Conservation (phyloP, 305 asterid species). For the Solanum hybrid region DNA sequence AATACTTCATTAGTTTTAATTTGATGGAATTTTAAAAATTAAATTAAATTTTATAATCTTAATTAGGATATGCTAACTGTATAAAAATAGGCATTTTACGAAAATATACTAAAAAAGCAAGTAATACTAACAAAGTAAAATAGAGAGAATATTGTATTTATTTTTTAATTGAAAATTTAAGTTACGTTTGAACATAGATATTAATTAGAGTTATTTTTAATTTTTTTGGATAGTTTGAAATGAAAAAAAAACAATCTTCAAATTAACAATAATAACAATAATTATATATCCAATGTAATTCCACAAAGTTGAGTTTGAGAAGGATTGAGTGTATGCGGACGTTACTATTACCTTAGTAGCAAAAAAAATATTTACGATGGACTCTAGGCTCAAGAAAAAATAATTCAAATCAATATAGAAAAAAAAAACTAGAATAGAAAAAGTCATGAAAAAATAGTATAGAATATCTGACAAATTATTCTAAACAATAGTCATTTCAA, state of each 20-base stretch:
- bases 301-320: neutral
- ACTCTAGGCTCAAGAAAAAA: neutral
- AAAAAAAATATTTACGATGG: neutral
- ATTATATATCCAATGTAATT: neutral
- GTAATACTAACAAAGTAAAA: neutral
- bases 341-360: neutral
- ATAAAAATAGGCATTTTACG: neutral
- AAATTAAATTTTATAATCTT: neutral
- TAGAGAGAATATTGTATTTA: neutral
- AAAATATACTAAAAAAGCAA: neutral
- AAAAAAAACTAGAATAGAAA: neutral
- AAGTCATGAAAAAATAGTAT: neutral
- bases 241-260: neutral
- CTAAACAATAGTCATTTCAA: neutral
- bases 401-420: neutral
- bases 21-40: neutral
- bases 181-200: neutral
- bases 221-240: neutral
- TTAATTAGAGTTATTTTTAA: neutral
- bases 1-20: neutral
- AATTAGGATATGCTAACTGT: neutral
- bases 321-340: fast-evolving
- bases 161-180: neutral
- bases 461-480: neutral
- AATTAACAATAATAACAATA: neutral